A percentile compares a stretch with the other conserved stretches of the same genome.
Conservation (phyloP, 1,284 basidiomycete species). For the Apiotrichum siamense region DNA sequence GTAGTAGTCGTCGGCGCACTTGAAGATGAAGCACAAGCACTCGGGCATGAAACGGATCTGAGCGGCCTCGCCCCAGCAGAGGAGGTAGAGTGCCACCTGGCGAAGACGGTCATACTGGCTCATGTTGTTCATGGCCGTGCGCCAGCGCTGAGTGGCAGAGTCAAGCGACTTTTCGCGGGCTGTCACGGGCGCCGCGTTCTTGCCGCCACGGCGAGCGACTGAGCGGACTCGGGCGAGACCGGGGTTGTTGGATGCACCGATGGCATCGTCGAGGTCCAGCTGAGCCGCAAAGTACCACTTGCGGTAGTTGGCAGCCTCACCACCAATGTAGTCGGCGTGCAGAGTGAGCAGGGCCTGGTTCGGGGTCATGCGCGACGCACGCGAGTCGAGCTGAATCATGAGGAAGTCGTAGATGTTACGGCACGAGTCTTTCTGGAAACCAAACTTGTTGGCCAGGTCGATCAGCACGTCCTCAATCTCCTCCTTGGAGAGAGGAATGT, state of each 20-base stretch:
- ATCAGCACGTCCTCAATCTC: constrained; percentile 99
- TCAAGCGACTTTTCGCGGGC: constrained; percentile 76
- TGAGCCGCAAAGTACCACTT: constrained; percentile 99
- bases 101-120: constrained; percentile 94
- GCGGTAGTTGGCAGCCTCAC: constrained; percentile 91
- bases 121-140: constrained; percentile 98
- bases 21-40: constrained; percentile 98
- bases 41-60: constrained; percentile 98
- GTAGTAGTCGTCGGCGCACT: constrained; percentile 99
- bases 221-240: constrained; percentile 77
- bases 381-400: constrained; percentile 95
- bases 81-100: constrained; percentile 90
- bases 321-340: constrained; percentile 98
- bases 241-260: constrained; percentile 86
- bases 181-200: constrained; percentile 45
- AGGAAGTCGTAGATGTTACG: constrained; percentile 83
- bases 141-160: constrained; percentile 85
- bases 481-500: constrained; percentile 94
- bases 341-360: constrained; percentile 90
- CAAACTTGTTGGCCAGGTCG: constrained; percentile 97
- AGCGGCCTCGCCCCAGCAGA: constrained; percentile 98
- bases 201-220: constrained; percentile 56
- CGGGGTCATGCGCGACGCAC: constrained; percentile 95
- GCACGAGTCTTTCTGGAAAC: constrained; percentile 81
- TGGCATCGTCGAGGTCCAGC: constrained; percentile 95